These are phyloP conservation scores for Penicillium brasilianum DNA, from an alignment of 2,329 filamentous ascomycete genomes.

Conservation along the genomic window DNA sequence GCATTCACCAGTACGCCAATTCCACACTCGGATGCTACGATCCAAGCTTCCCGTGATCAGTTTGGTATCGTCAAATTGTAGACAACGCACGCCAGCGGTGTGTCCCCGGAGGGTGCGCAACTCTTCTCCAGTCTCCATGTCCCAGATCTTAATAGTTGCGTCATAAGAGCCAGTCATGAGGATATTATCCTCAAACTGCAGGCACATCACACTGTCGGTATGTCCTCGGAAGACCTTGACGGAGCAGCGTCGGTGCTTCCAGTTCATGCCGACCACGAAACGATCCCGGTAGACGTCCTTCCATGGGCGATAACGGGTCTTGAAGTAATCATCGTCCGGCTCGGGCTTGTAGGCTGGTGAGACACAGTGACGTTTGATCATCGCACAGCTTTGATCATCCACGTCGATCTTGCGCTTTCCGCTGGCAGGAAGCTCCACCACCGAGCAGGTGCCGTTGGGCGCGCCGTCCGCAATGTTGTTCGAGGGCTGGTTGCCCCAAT, in stretches of 20 bases:
- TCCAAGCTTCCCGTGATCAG: slow-evolving; percentile 91
- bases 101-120: slow-evolving; percentile 85
- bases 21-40: slow-evolving; percentile 89
- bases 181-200: slow-evolving; percentile 84
- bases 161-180: slow-evolving; percentile 96
- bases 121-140: slow-evolving; percentile 84
- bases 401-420: slow-evolving; percentile 39
- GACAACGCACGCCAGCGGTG: slow-evolving; percentile 78
- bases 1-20: slow-evolving; percentile 89
- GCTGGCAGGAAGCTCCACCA: slow-evolving; percentile 15
- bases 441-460: slow-evolving; percentile 26
- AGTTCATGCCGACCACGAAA: slow-evolving; percentile 95
- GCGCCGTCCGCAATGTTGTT: slow-evolving; percentile 36
- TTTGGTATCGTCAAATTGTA: slow-evolving; percentile 92
- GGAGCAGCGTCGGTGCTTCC: slow-evolving; percentile 91
- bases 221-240: slow-evolving; percentile 85
- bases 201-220: slow-evolving; percentile 81
- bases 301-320: slow-evolving; percentile 71
- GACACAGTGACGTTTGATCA: slow-evolving; percentile 41
- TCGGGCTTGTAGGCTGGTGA: slow-evolving; percentile 36
- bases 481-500: slow-evolving; percentile 61
- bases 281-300: slow-evolving; percentile 96
- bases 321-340: slow-evolving; percentile 55
- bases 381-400: slow-evolving; percentile 33
- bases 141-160: slow-evolving; percentile 93